Base-by-base conservation (phyloP, 257 asterid genomes). In the Ehretia macrophylla region DNA sequence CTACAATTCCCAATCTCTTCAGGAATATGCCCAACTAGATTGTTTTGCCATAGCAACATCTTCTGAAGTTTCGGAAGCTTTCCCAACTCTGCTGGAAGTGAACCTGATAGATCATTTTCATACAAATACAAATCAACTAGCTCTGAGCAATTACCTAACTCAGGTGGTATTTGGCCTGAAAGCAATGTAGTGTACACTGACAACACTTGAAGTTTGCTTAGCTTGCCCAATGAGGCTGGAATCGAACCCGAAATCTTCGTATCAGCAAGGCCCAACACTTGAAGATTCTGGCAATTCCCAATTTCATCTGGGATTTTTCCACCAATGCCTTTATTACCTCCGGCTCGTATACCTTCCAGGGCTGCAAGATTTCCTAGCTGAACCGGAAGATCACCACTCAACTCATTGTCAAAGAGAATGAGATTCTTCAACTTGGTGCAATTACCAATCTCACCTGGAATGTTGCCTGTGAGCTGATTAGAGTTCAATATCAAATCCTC, bases 151-250 rank as follows among this genome's bases (percentile, higher is more conserved):
- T 86, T 83, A 18, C 92, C 89, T 60, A 86, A 60, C 51, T 75
- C 83, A 32, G 73, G 55, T 4, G 92, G 95, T 17, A 86, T 79
- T 64, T 79, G 76, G 0, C 95, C 95, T 0, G 92, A 75, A 32
- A 86, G 78, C 95, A 83, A 81, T 45, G 92, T 79, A 8, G 87
- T 81, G 50, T 86, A 86, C n/a, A 72, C 81, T 23, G 95, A 86
- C 59, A 86, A 62, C 17, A 72, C 77, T 51, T 79, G 85, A 45
- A 83, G 92, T 13, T 68, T 79, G 62, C 64, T 77, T 63, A 83
- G 59, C 21, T 68, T 69, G 17, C 89, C 92, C 65, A 86, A 16
- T 12, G 95, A 81, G 46, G 81, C 32, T 9, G 95, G 92, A 32
- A 86, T 67, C 1, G 55, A 22, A 13, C 95, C 95, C 1, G 95